phyloP scores from a whole-genome alignment of 1,139 yeast genomes.

The Hyphopichia fennica region DNA sequence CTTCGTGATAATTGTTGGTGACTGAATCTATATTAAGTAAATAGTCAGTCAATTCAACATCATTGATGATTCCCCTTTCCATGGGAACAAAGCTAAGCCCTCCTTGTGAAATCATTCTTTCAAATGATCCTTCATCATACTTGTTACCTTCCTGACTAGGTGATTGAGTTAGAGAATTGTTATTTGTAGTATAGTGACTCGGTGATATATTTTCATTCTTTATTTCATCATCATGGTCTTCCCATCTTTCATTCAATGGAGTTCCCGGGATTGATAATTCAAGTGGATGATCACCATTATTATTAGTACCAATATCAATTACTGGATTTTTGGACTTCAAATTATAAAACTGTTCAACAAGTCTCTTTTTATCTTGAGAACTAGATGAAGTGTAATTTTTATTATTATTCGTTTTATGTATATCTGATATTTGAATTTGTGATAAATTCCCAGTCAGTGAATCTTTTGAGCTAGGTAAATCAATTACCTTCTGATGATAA shows the following conservation, averaged over 20 bases:
- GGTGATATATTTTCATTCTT: background rate
- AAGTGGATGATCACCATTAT: background rate
- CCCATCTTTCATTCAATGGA: background rate
- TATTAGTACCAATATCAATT: background rate
- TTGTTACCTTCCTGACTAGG: background rate
- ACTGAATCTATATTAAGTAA: conserved; percentile 36
- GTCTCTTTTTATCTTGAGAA: conserved; percentile 24
- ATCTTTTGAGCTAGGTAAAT: too few species aligned
- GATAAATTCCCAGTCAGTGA: conserved; percentile 1
- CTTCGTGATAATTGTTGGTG: conserved; percentile 15
- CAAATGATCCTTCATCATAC: conserved; percentile 9
- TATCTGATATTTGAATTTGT: background rate
- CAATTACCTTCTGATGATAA: background rate
- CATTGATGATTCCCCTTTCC: conserved; percentile 16
- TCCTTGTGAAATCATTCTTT: conserved; percentile 20
- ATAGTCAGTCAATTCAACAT: conserved; percentile 30
- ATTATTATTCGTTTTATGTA: too few species aligned
- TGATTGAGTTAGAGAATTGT: too few species aligned
- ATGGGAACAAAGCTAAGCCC: conserved; percentile 20
- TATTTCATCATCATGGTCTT: background rate
- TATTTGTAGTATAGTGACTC: too few species aligned
- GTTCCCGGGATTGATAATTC: background rate
- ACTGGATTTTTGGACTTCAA: background rate
- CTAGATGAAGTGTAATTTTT: conserved; percentile 2
- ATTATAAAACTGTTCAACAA: conserved; percentile 44